Evolutionary conservation across 2,329 filamentous ascomycete genomes (phyloP).

Genomic region (Aspergillus sp.): DNA sequence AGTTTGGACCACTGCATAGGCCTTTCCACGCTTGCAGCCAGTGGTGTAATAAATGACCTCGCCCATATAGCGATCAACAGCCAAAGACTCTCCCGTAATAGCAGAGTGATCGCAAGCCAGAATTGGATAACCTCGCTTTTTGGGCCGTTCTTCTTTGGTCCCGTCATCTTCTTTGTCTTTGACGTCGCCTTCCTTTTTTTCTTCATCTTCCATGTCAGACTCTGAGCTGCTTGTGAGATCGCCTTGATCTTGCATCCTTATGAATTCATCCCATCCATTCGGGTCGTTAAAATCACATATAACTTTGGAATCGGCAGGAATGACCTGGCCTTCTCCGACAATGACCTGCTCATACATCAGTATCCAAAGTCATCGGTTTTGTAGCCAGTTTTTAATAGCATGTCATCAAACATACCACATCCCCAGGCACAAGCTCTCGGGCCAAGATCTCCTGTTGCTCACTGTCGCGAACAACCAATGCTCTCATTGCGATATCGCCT

Average conservation of each 20-base stretch:
- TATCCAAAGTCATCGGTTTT: not conserved
- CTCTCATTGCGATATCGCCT: conserved; percentile 73
- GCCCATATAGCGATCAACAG: conserved; percentile 64
- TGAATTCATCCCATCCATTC: conserved; percentile 63
- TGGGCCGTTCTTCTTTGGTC: conserved; percentile 8
- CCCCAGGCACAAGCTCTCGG: conserved; percentile 70
- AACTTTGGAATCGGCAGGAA: conserved; percentile 64
- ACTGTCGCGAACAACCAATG: conserved; percentile 63
- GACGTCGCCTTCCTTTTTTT: conserved; percentile 36
- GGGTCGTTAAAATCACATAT: conserved; percentile 68
- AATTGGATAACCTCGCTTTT: conserved; percentile 56
- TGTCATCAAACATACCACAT: conserved; percentile 55
- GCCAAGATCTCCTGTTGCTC: conserved; percentile 62
- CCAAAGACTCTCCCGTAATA: conserved; percentile 74
- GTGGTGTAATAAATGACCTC: conserved; percentile 74
- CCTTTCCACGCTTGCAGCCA: conserved; percentile 75
- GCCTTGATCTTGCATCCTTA: conserved; percentile 59
- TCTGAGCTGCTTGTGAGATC: conserved; percentile 48
- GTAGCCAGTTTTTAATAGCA: not conserved
- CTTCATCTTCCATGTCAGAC: conserved; percentile 50
- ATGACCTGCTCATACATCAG: conserved; percentile 48
- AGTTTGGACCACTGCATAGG: conserved; percentile 64
- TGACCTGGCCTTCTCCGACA: conserved; percentile 66
- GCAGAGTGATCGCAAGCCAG: conserved; percentile 73
- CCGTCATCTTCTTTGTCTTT: conserved; percentile 11